Conservation (phyloP, 805 yeast genomes). For the Zygosaccharomyces kombuchaensis region DNA sequence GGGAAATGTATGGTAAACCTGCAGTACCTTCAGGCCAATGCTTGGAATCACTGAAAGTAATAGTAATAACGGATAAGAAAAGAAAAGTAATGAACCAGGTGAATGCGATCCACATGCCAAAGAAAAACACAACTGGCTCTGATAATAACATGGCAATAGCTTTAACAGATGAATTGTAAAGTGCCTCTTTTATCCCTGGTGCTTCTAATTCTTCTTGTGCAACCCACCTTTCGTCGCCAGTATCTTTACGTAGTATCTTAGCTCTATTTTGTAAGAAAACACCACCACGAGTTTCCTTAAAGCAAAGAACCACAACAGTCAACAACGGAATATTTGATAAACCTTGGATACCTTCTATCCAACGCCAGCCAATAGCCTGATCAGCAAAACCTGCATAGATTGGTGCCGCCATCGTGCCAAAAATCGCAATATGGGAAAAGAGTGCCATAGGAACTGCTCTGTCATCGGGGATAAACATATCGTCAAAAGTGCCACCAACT, state of each 20-base stretch:
- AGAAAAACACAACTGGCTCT: slow-evolving; percentile 4
- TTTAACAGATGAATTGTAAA: slow-evolving; percentile 3
- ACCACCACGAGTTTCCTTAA: slow-evolving; percentile 6
- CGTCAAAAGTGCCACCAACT: slow-evolving; percentile 6
- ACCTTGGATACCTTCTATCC: slow-evolving; percentile 5
- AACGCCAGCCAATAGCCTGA: slow-evolving; percentile 2
- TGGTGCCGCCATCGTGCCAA: slow-evolving; percentile 5
- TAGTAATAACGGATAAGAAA: slow-evolving; percentile 3
- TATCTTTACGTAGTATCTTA: background rate
- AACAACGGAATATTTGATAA: slow-evolving; percentile 1
- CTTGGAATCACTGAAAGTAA: slow-evolving; percentile 1
- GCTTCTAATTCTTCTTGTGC: slow-evolving; percentile 3
- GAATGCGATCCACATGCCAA: slow-evolving; percentile 6
- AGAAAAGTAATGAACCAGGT: slow-evolving; percentile 6
- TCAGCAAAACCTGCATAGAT: slow-evolving; percentile 2
- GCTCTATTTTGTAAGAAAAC: slow-evolving; percentile 2
- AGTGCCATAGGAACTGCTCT: slow-evolving; percentile 3
- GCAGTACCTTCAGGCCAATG: slow-evolving; percentile 7
- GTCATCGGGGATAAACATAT: slow-evolving; percentile 4
- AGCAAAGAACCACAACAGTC: background rate
- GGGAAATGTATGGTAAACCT: slow-evolving; percentile 2
- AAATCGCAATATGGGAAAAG: slow-evolving; percentile 2
- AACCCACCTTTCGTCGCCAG: slow-evolving; percentile 5
- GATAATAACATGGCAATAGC: slow-evolving; percentile 2
- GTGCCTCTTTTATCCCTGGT: slow-evolving; percentile 2